These are phyloP conservation scores for Trypethelium eluteriae DNA, from an alignment of 495 filamentous ascomycete species.

Conservation along the genomic window DNA sequence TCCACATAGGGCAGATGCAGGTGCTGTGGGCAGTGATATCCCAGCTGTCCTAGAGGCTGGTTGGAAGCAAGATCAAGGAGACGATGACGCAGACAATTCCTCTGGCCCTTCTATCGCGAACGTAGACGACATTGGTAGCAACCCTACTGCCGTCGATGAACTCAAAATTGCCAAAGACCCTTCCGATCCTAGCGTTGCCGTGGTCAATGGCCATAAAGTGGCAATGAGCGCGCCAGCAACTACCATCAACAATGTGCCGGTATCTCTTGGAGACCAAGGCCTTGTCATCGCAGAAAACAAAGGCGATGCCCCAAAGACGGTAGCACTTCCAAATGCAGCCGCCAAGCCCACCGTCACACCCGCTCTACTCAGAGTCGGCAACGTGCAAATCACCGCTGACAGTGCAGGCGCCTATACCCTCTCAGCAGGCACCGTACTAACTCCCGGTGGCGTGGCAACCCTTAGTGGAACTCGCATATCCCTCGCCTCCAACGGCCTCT, in stretches of 20 bases:
- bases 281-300: not conserved
- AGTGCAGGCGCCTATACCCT: not conserved
- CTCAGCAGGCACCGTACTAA: conserved; percentile 11
- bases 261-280: conserved; percentile 7
- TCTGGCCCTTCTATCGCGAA: not conserved
- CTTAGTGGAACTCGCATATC: conserved; percentile 19
- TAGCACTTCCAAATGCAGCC: not conserved
- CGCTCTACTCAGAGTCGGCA: not conserved
- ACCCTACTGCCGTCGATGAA: not conserved
- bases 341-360: not conserved
- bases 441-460: conserved; percentile 25
- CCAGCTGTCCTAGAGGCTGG: not conserved
- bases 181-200: not conserved
- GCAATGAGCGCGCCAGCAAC: conserved; percentile 4
- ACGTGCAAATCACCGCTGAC: not conserved
- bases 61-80: not conserved
- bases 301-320: not conserved
- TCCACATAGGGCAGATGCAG: not conserved
- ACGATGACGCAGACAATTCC: not conserved
- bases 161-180: not conserved
- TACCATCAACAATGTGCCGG: not conserved
- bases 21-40: no score
- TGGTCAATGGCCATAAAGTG: conserved; percentile 7
- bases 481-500: not conserved
- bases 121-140: not conserved